phyloP scores from a whole-genome alignment of 1,284 basidiomycete genomes.

The Ganoderma leucocontextum region DNA sequence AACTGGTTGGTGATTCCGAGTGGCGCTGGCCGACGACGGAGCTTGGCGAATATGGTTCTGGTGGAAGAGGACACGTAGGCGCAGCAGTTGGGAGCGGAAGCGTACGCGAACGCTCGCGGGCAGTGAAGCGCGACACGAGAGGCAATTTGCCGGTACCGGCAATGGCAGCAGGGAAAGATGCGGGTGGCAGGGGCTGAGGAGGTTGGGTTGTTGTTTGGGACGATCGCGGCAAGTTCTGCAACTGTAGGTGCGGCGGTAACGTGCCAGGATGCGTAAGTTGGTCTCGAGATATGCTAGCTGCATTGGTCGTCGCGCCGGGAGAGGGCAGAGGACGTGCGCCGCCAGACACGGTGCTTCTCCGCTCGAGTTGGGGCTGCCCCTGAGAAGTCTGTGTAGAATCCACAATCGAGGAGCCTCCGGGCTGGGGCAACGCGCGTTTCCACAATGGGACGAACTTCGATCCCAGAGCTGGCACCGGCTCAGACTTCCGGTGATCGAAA shows the following conservation, averaged over 20 bases:
- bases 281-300: conserved; percentile 17
- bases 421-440: conserved; percentile 41
- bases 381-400: conserved; percentile 14
- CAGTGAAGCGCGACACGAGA: conserved; percentile 20
- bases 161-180: conserved; percentile 5
- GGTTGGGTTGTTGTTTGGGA: conserved; percentile 10
- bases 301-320: conserved; percentile 15
- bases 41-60: conserved; percentile 17
- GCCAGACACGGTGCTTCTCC: conserved; percentile 27
- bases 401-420: conserved; percentile 20
- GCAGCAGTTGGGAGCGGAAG: conserved; percentile 32
- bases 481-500: conserved; percentile 14
- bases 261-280: conserved; percentile 19
- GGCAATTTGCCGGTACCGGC: conserved; percentile 5
- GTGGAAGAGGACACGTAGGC: conserved; percentile 27
- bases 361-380: conserved; percentile 14
- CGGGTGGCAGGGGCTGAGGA: conserved; percentile 1
- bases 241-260: conserved; percentile 26
- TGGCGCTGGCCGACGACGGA: conserved; percentile 15
- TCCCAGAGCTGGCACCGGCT: conserved; percentile 28
- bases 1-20: conserved; percentile 30
- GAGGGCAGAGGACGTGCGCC: conserved; percentile 22
- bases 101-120: conserved; percentile 33
- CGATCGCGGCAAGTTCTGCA: conserved; percentile 21
- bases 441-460: conserved; percentile 43